Evolutionary conservation across 2,329 filamentous ascomycete genomes (phyloP), one percentile per base, ranked within the genome.

Genomic region (Metarhizium robertsii): DNA sequence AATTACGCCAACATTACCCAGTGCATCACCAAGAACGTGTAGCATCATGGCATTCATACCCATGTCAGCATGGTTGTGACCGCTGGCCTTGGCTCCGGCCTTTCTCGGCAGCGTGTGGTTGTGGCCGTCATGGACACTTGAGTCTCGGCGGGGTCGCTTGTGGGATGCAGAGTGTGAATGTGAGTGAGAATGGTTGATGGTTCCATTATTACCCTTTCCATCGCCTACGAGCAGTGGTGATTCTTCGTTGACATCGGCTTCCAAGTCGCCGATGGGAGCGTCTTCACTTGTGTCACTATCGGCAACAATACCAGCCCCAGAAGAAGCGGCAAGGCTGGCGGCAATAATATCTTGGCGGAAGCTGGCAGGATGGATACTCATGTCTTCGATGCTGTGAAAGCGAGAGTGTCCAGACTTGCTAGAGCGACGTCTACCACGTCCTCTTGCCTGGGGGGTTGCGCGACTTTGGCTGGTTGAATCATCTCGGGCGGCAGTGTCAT

Each of bases 271-370:
- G n/a, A 71, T 62, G 6, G 75, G 72, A 8, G 73, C 71, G 16
- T 73, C 72, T 6, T 79, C 77, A 16, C 80, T 79, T 11, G 71
- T 71, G 36, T 79, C 79, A 56, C 77, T 80, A 34, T 83, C 83
- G 52, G 78, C 73, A n/a, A 68, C 66, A 14, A 68, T 79, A 3
- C 83, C 83, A 4, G 77, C 74, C 43, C 81, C 83, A 2, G 63
- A 63, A 11, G 65, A 61, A 6, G 67, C 62, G 34, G 84, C 75
- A 52, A 83, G 81, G 57, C 85, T 86, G n/a, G 89, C 90, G 42
- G 86, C 86, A 61, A 97, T 95, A 62, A 99, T 96, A 55, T 92
- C 90, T 68, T 95, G 88, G 61, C 94, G 80, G 76, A 97, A 91
- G 60, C 87, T 92, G 29, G 90, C 87, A 2, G 94, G 94, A 67